phyloP scores from a whole-genome alignment of 306 rosid species.

The Rubus idaeus region DNA sequence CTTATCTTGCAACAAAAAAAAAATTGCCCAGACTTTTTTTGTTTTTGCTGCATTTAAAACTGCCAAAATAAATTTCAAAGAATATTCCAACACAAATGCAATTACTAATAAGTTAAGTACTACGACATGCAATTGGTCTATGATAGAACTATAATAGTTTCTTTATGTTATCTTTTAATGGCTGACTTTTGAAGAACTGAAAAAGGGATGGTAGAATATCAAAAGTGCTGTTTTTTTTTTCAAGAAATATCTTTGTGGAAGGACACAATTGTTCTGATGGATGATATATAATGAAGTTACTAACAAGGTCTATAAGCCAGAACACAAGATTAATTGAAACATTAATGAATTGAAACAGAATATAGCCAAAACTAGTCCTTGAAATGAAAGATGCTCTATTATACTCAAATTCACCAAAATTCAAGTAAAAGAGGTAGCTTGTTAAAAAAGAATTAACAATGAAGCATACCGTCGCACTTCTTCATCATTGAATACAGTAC shows the following conservation, averaged over 20 bases:
- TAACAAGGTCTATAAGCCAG: background rate
- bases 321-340: background rate
- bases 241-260: background rate
- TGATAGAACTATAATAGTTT: background rate
- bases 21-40: background rate
- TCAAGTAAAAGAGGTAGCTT: constrained; percentile 13
- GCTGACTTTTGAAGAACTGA: background rate
- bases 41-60: background rate
- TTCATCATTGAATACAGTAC: constrained; percentile 89
- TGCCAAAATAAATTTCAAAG: background rate
- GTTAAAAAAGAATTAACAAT: background rate
- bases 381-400: background rate
- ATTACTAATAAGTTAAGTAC: background rate
- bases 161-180: background rate
- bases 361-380: background rate
- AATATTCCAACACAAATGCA: background rate
- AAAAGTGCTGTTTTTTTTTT: background rate
- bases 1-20: background rate
- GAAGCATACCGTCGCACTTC: constrained; percentile 76
- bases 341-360: background rate
- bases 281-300: background rate
- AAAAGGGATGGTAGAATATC: no score
- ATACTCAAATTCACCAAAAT: constrained; percentile 13
- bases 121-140: background rate
- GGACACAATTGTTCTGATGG: background rate